Conservation (phyloP, 2,329 filamentous ascomycete genomes). For the Elsinoe necatrix region DNA sequence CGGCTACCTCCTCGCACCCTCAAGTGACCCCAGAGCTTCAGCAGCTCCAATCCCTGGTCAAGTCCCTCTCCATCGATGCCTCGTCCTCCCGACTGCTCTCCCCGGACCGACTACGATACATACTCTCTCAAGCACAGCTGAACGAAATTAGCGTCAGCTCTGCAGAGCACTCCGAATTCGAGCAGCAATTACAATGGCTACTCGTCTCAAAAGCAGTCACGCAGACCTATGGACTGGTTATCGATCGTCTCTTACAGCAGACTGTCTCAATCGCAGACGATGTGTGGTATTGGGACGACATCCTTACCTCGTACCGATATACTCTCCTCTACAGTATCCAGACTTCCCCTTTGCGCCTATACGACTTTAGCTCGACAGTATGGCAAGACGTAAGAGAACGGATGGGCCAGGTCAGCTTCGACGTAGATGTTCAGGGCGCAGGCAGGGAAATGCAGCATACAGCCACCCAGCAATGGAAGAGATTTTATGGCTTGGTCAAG, state of each 20-base stretch:
- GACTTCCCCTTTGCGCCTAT: constrained; percentile 69
- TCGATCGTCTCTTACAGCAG: constrained; percentile 70
- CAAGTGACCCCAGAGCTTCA: constrained; percentile 23
- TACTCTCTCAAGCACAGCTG: constrained; percentile 15
- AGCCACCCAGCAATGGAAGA: constrained; percentile 26
- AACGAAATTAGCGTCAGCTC: constrained; percentile 13
- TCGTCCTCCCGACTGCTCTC: constrained; percentile 17
- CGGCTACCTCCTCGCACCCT: background rate
- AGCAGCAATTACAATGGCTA: constrained; percentile 81
- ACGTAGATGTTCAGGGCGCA: constrained; percentile 21
- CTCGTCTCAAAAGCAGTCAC: constrained; percentile 83
- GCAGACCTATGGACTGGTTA: constrained; percentile 76
- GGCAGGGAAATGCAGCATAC: constrained; percentile 26
- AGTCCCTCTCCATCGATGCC: constrained; percentile 17
- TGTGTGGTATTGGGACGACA: constrained; percentile 92
- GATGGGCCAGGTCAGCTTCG: constrained; percentile 22
- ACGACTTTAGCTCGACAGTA: constrained; percentile 61
- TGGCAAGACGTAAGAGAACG: constrained; percentile 52
- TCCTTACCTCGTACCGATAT: constrained; percentile 68
- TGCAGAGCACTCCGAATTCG: constrained; percentile 41
- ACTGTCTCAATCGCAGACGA: constrained; percentile 78
- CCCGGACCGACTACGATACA: constrained; percentile 12
- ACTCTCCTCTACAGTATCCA: constrained; percentile 80
- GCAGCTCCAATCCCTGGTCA: constrained; percentile 24
- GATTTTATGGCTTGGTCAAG: constrained; percentile 72